Evolutionary conservation across 2,329 filamentous ascomycete species (phyloP), one percentile per base, ranked within the genome.

Genomic region (Anisogramma anomala): DNA sequence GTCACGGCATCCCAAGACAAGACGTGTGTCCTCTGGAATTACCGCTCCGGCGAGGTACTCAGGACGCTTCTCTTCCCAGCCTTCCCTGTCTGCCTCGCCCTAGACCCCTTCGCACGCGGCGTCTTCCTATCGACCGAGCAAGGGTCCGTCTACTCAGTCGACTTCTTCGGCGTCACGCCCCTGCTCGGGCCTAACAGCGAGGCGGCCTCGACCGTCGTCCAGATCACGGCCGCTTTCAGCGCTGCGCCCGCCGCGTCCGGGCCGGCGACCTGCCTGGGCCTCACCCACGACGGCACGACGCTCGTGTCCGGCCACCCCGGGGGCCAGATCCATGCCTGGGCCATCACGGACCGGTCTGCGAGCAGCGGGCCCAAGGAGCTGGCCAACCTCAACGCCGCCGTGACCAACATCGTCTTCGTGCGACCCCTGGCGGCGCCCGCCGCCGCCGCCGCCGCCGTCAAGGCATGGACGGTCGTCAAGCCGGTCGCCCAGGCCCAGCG

Each of bases 11-110:
- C 85, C 49, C 79, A 76, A 52, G 91, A 96, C 63, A 88, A 84
- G 61, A 91, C 85, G 6, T 85, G 85, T 52, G 80, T 94, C 53
- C 70, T 94, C 46, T 98, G 91, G 91, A 88, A 96, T 62, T 93
- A 93, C 57, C 77, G 79, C 47, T 84, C 77, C 1, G 85, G 85
- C 28, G 74, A 77, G 46, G 68, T 82, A 9, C 65, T 96, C 43
- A 77, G 88, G 32, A 96, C 87, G 3, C 77, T 93, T 49, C 70
- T 96, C 30, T 76, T 96, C 42, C 77, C 84, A 2, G 69, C 72
- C n/a, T 66, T 72, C 14, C 85, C 88, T 13, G 67, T 82, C 22
- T 87, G 81, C 52, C 58, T 89, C 25, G 67, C 75, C 7, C 66
- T 96, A 4, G 91, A 96, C 58, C 82, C 88, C 1, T 85, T 80